Percentiles rank a stretch among this genome's conserved stretches.
Conservation (phyloP, 768 basidiomycete species). For the Naganishia randhawae region DNA sequence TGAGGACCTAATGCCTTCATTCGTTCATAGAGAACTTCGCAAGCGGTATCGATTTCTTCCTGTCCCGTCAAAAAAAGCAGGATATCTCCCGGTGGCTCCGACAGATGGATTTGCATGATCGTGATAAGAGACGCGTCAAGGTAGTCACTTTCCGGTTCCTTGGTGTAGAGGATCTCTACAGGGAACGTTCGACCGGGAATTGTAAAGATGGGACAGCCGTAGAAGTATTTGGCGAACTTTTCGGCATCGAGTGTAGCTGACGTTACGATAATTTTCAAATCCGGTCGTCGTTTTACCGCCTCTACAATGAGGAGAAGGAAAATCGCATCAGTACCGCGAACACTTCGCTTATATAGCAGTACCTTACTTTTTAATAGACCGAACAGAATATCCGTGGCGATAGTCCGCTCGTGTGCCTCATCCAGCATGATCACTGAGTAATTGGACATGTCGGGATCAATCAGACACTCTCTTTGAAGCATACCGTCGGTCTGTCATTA, state of each 20-base stretch:
- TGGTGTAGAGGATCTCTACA: conserved; percentile 96
- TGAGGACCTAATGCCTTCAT: conserved; percentile 99
- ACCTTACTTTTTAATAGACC: conserved; percentile 79
- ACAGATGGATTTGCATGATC: conserved; percentile 98
- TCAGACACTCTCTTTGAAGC: conserved; percentile 92
- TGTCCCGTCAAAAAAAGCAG: conserved; percentile 97
- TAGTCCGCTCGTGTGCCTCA: conserved; percentile 97
- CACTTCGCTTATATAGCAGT: background rate
- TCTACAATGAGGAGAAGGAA: conserved; percentile 57
- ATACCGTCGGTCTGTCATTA: conserved; percentile 77
- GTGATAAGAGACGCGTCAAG: conserved; percentile 97
- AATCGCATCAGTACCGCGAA: conserved; percentile 30
- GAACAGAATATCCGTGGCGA: conserved; percentile 96
- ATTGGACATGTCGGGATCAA: conserved; percentile 86
- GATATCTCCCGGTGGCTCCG: conserved; percentile 93
- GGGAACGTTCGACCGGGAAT: conserved; percentile 99
- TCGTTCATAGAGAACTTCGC: conserved; percentile 94
- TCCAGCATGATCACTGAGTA: conserved; percentile 98
- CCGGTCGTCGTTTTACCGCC: conserved; percentile 87
- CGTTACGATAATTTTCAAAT: conserved; percentile 95
- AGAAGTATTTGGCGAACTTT: conserved; percentile 99
- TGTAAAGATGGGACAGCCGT: conserved; percentile 96
- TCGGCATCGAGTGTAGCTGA: conserved; percentile 99
- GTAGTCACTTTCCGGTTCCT: conserved; percentile 96
- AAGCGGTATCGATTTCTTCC: conserved; percentile 96